phyloP scores from a whole-genome alignment of 2,329 filamentous ascomycete species.

The Diaporthe sp. region DNA sequence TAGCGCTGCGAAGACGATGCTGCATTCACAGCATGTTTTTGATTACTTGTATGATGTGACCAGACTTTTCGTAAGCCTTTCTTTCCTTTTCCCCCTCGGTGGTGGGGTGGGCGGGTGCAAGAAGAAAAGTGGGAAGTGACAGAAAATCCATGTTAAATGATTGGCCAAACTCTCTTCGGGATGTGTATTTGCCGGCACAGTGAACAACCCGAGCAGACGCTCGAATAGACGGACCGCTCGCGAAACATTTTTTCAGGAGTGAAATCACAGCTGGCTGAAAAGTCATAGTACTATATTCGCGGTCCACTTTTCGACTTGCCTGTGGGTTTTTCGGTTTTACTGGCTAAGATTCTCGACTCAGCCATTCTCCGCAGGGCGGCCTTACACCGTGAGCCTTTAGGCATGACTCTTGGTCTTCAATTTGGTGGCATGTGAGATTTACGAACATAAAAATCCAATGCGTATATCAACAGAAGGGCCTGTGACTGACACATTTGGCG shows the following conservation, averaged over 20 bases:
- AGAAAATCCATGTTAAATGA: conserved; percentile 9
- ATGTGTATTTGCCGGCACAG: not conserved
- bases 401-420: not conserved
- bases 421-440: not conserved
- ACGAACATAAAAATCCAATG: not conserved
- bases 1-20: not conserved
- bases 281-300: too few species aligned
- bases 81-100: not conserved
- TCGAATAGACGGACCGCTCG: not conserved
- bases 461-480: not conserved
- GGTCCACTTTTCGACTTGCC: too few species aligned
- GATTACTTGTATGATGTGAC: not conserved
- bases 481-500: not conserved
- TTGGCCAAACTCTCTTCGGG: not conserved
- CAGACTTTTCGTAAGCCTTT: not conserved
- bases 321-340: too few species aligned
- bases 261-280: not conserved
- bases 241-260: not conserved
- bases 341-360: not conserved
- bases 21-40: not conserved
- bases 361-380: not conserved
- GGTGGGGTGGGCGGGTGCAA: not conserved
- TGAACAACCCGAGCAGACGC: not conserved
- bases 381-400: not conserved
- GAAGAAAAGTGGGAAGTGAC: conserved; percentile 21